Evolutionary conservation across 2,329 filamentous ascomycete genomes (phyloP), one percentile per base, ranked within the genome.

Genomic region (Verticillium alfalfae): DNA sequence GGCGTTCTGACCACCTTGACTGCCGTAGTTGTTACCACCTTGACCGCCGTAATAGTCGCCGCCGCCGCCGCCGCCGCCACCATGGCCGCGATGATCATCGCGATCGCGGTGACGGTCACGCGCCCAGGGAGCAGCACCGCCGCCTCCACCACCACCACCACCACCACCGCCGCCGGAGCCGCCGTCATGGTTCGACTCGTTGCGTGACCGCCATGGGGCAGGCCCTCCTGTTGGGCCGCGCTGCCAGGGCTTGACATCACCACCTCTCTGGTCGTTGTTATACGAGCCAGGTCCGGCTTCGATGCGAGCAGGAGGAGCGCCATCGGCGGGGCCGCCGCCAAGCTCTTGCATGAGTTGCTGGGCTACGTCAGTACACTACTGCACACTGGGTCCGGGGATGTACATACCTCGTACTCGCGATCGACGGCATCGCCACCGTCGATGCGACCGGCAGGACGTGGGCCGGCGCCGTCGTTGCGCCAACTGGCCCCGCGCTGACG

Each of bases 311-410:
- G 88, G 89, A 41, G 89, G 84, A 60, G 80, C 83, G 61, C 79
- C 79, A 60, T 79, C 76, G 60, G 85, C 82, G 63, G 88, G 84
- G 64, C 88, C 90, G 66, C 92, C 92, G 65, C 90, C 92, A 68
- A 98, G 86, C 82, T 98, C 95, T 85, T 96, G 90, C 93, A 99
- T 97, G 72, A 99, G 92, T 88, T 94, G 90, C 91, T 92, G 68
- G 10, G 61, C 5, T 57, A 54, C 63, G 74, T 88, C 70, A 85
- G 79, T 70, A 73, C 18, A 45, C 37, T 2, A 8, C 5, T 6
- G 13, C 13, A 22, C 5, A 36, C 36, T 2, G 3, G 18, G 4
- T 10, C 34, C 49, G 22, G 18, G 18, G 3, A n/a, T 12, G 54
- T 65, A 76, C 88, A 75, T 83, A 93, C 92, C 85, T 98, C 93